Conservation (phyloP, 2,329 filamentous ascomycete genomes). For the Stromatinia cepivora region DNA sequence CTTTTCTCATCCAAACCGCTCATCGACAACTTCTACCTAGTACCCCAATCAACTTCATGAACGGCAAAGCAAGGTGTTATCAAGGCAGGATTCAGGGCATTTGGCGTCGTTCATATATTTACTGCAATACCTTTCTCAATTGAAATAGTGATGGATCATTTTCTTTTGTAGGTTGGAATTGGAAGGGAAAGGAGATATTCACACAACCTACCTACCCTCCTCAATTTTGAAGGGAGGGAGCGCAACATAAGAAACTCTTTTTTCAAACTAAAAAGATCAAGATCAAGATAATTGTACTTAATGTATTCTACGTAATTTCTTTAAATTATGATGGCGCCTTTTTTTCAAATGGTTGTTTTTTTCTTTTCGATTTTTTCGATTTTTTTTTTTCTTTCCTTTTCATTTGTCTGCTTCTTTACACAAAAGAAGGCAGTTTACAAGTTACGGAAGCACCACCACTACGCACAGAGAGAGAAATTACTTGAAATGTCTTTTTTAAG, state of each 20-base stretch:
- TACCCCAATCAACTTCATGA: slow-evolving; percentile 13
- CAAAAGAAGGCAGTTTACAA: background rate
- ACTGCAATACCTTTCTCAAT: slow-evolving; percentile 8
- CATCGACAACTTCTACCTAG: slow-evolving; percentile 4
- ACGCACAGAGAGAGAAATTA: slow-evolving; percentile 10
- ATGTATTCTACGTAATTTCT: slow-evolving; percentile 37
- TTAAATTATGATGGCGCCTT: slow-evolving; percentile 1
- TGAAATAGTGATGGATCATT: background rate
- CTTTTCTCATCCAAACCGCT: background rate
- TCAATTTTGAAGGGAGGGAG: slow-evolving; percentile 5
- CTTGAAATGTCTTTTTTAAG: background rate
- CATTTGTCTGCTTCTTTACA: background rate
- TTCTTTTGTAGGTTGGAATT: slow-evolving; percentile 14
- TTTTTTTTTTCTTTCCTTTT: background rate
- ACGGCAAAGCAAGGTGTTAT: slow-evolving; percentile 17
- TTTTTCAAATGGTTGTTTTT: background rate
- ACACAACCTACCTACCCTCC: slow-evolving; percentile 4
- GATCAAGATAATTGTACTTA: slow-evolving; percentile 29
- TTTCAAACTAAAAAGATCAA: slow-evolving; percentile 8
- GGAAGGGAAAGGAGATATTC: slow-evolving; percentile 9
- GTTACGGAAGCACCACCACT: slow-evolving; percentile 1
- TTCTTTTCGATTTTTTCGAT: background rate
- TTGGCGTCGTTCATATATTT: slow-evolving; percentile 13
- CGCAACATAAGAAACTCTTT: slow-evolving; percentile 10
- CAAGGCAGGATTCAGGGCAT: slow-evolving; percentile 5